These are phyloP conservation scores for Scutellaria minor DNA, from an alignment of 257 asterid genomes.

Conservation along the genomic window DNA sequence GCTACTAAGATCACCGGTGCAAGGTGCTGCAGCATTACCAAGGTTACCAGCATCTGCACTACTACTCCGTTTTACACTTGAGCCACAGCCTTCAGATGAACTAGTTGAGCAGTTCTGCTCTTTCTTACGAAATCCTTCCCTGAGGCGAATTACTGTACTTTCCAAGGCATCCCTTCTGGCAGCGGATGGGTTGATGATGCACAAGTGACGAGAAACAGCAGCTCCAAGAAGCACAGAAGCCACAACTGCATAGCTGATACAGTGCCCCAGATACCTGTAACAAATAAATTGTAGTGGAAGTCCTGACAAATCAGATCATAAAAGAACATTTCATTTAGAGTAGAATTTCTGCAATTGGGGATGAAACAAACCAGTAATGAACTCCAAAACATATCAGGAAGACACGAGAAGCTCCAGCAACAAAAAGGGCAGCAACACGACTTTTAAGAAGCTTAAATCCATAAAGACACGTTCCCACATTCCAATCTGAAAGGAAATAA, in stretches of 20 bases:
- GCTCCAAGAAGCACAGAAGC: slow-evolving; percentile 98
- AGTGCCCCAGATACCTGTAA: slow-evolving; percentile 94
- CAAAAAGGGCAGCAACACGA: slow-evolving; percentile 87
- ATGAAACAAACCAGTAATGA: slow-evolving; percentile 82
- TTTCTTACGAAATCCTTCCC: slow-evolving; percentile 93
- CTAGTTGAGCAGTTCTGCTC: slow-evolving; percentile 90
- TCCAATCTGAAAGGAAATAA: slow-evolving; percentile 75
- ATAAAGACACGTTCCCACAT: slow-evolving; percentile 95
- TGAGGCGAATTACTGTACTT: slow-evolving; percentile 93
- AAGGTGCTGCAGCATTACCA: slow-evolving; percentile 65
- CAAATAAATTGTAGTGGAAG: slow-evolving; percentile 18
- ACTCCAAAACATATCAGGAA: slow-evolving; percentile 98
- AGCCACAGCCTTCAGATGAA: slow-evolving; percentile 98
- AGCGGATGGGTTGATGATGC: slow-evolving; percentile 78
- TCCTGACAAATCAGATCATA: slow-evolving; percentile 17
- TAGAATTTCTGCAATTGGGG: slow-evolving; percentile 14
- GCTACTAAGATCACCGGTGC: slow-evolving; percentile 69
- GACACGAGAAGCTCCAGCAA: slow-evolving; percentile 91
- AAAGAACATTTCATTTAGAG: neutral
- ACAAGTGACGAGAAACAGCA: slow-evolving; percentile 94
- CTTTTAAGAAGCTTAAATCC: slow-evolving; percentile 94
- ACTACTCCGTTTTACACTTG: slow-evolving; percentile 97
- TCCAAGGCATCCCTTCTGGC: slow-evolving; percentile 98
- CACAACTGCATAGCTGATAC: slow-evolving; percentile 94
- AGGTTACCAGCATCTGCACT: slow-evolving; percentile 99